Percentiles rank a stretch among this genome's conserved stretches.
phyloP scores from a whole-genome alignment of 768 basidiomycete species.

The Candolleomyces aberdarensis region DNA sequence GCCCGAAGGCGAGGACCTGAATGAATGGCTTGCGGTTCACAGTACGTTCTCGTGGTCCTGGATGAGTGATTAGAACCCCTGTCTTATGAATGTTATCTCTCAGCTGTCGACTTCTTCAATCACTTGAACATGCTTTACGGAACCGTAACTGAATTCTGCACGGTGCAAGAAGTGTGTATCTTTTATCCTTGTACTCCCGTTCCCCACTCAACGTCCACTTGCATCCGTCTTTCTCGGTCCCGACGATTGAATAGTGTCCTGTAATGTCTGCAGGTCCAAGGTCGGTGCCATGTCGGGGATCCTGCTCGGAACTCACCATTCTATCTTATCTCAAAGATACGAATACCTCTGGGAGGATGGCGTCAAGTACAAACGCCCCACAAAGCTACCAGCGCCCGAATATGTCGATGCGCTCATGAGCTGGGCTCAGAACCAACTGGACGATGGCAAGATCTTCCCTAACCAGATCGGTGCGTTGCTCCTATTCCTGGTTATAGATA shows the following conservation, averaged over 20 bases:
- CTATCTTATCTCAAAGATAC: constrained; percentile 48
- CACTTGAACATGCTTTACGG: constrained; percentile 99
- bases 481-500: not conserved
- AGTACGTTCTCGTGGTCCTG: constrained; percentile 45
- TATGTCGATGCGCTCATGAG: constrained; percentile 99
- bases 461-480: constrained; percentile 78
- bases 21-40: constrained; percentile 99
- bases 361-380: constrained; percentile 79
- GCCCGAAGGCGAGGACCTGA: constrained; percentile 95
- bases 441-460: constrained; percentile 91
- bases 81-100: no score
- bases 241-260: constrained; percentile 59
- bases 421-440: constrained; percentile 91
- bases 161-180: constrained; percentile 74
- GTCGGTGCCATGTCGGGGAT: constrained; percentile 37
- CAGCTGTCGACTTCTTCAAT: constrained; percentile 99
- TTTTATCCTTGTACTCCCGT: constrained; percentile 5
- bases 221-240: not conserved
- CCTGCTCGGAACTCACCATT: not conserved
- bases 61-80: not conserved
- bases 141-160: constrained; percentile 97
- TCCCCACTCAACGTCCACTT: constrained; percentile 6
- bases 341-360: constrained; percentile 97
- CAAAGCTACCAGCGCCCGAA: constrained; percentile 92
- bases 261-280: constrained; percentile 95